Evolutionary conservation across 1,139 yeast genomes (phyloP).

Genomic region (Saccharomyces hybrid): DNA sequence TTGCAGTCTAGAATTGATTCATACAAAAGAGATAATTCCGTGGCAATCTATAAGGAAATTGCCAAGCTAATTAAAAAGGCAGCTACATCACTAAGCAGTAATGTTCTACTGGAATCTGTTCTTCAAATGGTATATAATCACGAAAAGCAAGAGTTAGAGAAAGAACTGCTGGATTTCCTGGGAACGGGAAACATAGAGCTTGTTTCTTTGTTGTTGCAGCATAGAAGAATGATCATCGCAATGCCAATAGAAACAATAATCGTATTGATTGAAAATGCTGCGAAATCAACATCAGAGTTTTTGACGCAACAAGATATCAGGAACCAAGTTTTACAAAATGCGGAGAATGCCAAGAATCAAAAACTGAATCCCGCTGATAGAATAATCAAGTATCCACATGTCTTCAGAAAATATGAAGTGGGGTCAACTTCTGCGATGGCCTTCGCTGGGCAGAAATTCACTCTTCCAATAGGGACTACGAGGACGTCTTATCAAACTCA

Average conservation of each 20-base stretch:
- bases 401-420: conserved; percentile 62
- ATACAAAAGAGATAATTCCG: conserved; percentile 33
- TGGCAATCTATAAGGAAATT: conserved; percentile 32
- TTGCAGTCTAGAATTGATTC: conserved; percentile 25
- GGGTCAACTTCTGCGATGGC: conserved; percentile 53
- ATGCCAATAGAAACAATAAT: conserved; percentile 23
- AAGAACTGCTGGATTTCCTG: conserved; percentile 65
- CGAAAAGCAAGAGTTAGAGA: conserved; percentile 40
- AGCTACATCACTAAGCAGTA: conserved; percentile 15
- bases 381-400: conserved; percentile 72
- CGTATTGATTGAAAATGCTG: conserved; percentile 9
- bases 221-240: conserved; percentile 35
- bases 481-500: conserved; percentile 55
- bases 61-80: conserved; percentile 23
- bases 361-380: conserved; percentile 42
- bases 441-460: conserved; percentile 70
- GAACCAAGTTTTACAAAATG: conserved; percentile 50
- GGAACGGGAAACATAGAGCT: conserved; percentile 83
- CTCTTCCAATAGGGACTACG: conserved; percentile 75
- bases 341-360: conserved; percentile 43
- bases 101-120: conserved; percentile 29
- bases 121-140: conserved; percentile 28
- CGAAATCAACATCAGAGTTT: conserved; percentile 26
- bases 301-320: conserved; percentile 53
- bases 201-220: conserved; percentile 56